Percentiles rank a stretch among this genome's conserved stretches.
These are phyloP conservation scores for Phytophthora cryptogea DNA, from an alignment of 352 stramenopile species.

Conservation along the genomic window DNA sequence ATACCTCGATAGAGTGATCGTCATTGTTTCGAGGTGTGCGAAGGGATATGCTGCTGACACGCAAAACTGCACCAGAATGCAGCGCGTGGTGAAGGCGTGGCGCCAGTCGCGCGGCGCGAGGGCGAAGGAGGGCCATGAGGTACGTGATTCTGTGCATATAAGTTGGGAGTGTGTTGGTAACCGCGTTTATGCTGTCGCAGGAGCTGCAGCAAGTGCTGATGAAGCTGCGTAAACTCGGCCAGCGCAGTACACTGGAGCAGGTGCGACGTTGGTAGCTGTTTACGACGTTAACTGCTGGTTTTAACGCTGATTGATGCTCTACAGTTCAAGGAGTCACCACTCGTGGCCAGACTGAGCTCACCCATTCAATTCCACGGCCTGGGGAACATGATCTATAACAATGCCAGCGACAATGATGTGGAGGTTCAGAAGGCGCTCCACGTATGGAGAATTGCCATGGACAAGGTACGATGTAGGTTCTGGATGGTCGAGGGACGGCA, in stretches of 20 bases:
- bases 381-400: slow-evolving; percentile 87
- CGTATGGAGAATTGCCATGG: slow-evolving; percentile 83
- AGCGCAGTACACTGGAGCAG: slow-evolving; percentile 59
- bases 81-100: slow-evolving; percentile 38
- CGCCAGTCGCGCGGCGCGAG: slow-evolving; percentile 45
- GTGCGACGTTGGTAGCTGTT: slow-evolving; percentile 19
- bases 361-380: slow-evolving; percentile 71
- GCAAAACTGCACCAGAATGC: slow-evolving; percentile 18
- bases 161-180: background rate
- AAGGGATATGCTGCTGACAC: background rate
- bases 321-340: slow-evolving; percentile 69
- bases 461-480: slow-evolving; percentile 45
- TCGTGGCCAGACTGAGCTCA: slow-evolving; percentile 58
- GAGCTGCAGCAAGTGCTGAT: slow-evolving; percentile 62
- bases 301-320: background rate
- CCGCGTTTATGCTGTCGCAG: slow-evolving; percentile 17
- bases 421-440: slow-evolving; percentile 79
- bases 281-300: background rate
- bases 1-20: background rate
- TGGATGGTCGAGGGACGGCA: background rate
- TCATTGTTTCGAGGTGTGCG: background rate
- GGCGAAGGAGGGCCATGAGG: slow-evolving; percentile 50
- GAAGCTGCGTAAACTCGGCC: slow-evolving; percentile 60
- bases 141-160: slow-evolving; percentile 4
- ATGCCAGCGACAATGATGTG: slow-evolving; percentile 54